These are phyloP conservation scores for Cercis canadensis DNA, from an alignment of 306 rosid species.

Conservation along the genomic window DNA sequence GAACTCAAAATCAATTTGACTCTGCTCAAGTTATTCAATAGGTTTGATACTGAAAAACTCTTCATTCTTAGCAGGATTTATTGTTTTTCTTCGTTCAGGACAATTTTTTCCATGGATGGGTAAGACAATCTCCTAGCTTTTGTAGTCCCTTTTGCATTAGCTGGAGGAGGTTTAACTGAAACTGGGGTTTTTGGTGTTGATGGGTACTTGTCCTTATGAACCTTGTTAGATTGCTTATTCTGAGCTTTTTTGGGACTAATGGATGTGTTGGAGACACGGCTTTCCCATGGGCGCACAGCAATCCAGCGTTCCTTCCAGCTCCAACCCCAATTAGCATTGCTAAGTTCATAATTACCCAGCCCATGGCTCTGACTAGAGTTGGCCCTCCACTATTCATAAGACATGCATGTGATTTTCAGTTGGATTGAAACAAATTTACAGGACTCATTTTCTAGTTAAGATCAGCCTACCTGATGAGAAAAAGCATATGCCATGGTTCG, in stretches of 20 bases:
- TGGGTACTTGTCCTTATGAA: conserved; percentile 51
- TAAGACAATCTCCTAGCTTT: conserved; percentile 74
- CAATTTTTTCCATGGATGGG: conserved; percentile 57
- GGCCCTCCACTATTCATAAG: conserved; percentile 88
- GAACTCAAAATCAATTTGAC: conserved; percentile 36
- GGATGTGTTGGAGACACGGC: conserved; percentile 55
- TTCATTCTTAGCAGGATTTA: conserved; percentile 43
- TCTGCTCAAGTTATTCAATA: conserved; percentile 33
- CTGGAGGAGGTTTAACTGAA: conserved; percentile 46
- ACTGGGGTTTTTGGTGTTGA: conserved; percentile 54
- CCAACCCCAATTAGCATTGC: conserved; percentile 97
- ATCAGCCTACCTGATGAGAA: conserved; percentile 84
- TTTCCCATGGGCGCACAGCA: conserved; percentile 99
- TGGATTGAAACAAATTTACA: conserved; percentile 2
- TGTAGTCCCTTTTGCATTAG: conserved; percentile 58
- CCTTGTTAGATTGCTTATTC: conserved; percentile 59
- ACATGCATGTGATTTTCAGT: conserved; percentile 37
- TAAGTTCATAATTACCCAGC: conserved; percentile 71
- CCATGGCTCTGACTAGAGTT: conserved; percentile 78
- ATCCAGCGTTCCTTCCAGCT: conserved; percentile 99
- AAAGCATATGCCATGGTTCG: conserved; percentile 98
- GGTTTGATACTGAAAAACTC: conserved; percentile 39
- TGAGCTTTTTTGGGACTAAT: conserved; percentile 60
- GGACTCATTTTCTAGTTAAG: not conserved
- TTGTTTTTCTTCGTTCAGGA: conserved; percentile 43